phyloP scores from a whole-genome alignment of 805 yeast genomes.

The Metschnikowia orientalis region DNA sequence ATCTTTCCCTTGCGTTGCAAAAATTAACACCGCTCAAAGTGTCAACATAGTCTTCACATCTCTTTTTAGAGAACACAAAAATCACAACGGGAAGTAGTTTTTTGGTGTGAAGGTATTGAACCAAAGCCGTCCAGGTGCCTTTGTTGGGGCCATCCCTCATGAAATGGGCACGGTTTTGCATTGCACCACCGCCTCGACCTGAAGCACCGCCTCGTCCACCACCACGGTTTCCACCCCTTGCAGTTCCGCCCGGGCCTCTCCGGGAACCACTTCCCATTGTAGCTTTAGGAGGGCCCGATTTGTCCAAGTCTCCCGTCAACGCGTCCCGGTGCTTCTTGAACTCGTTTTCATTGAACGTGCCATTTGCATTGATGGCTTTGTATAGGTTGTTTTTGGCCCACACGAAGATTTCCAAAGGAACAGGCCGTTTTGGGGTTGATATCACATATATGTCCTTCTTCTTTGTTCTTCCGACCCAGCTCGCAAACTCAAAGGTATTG shows the following conservation, averaged over 20 bases:
- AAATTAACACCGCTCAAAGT: slow-evolving; percentile 70
- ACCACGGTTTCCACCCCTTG: slow-evolving; percentile 40
- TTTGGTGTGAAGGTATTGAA: slow-evolving; percentile 61
- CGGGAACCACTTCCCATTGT: slow-evolving; percentile 38
- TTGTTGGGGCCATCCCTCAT: slow-evolving; percentile 66
- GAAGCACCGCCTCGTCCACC: slow-evolving; percentile 34
- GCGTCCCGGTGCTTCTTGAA: slow-evolving; percentile 57
- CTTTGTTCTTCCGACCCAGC: slow-evolving; percentile 97
- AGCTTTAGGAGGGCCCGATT: slow-evolving; percentile 33
- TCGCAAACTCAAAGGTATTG: slow-evolving; percentile 96
- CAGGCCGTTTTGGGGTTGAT: slow-evolving; percentile 94
- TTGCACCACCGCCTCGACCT: slow-evolving; percentile 12
- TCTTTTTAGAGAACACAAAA: slow-evolving; percentile 89
- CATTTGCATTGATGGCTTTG: slow-evolving; percentile 69
- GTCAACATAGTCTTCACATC: slow-evolving; percentile 91
- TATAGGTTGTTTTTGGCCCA: slow-evolving; percentile 76
- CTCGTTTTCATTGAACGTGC: slow-evolving; percentile 63
- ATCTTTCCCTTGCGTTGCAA: slow-evolving; percentile 77
- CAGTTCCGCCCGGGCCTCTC: slow-evolving; percentile 42
- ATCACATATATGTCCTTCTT: slow-evolving; percentile 94
- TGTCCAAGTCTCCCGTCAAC: slow-evolving; percentile 38
- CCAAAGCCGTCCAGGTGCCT: slow-evolving; percentile 71
- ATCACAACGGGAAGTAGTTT: slow-evolving; percentile 85
- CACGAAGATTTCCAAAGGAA: slow-evolving; percentile 81
- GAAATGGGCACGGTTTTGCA: slow-evolving; percentile 21